Evolutionary conservation across 331 rosid species (phyloP).

Genomic region (Phaseolus coccineus): DNA sequence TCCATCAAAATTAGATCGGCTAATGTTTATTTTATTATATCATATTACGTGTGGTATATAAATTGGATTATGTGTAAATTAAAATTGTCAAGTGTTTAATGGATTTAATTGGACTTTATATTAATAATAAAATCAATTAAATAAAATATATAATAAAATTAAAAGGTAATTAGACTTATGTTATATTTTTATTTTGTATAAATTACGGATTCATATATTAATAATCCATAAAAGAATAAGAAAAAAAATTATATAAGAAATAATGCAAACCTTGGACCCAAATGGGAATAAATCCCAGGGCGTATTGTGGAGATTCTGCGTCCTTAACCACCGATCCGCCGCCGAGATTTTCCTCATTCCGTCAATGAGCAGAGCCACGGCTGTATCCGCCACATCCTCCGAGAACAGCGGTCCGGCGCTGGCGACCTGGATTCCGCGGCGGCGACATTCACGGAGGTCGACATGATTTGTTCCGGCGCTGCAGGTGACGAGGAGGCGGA

Average conservation of each 20-base stretch:
- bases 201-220: too few relatives aligned
- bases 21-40: too few relatives aligned
- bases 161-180: too few relatives aligned
- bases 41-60: too few relatives aligned
- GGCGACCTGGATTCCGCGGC: conserved; percentile 53
- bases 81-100: too few relatives aligned
- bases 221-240: too few relatives aligned
- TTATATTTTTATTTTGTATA: too few relatives aligned
- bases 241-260: background rate
- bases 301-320: background rate
- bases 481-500: conserved; percentile 50
- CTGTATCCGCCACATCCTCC: conserved; percentile 59
- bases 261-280: conserved; percentile 46
- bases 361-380: conserved; percentile 54
- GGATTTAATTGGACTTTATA: too few relatives aligned
- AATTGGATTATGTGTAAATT: too few relatives aligned
- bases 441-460: conserved; percentile 56
- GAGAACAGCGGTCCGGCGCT: conserved; percentile 20
- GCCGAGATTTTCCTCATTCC: conserved; percentile 52
- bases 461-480: conserved; percentile 58
- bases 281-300: conserved; percentile 42
- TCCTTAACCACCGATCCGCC: conserved; percentile 51
- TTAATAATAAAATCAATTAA: too few relatives aligned
- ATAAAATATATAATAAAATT: too few relatives aligned
- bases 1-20: too few relatives aligned